Conservation (phyloP, 768 basidiomycete genomes). For the Coprinellus micaceus region DNA sequence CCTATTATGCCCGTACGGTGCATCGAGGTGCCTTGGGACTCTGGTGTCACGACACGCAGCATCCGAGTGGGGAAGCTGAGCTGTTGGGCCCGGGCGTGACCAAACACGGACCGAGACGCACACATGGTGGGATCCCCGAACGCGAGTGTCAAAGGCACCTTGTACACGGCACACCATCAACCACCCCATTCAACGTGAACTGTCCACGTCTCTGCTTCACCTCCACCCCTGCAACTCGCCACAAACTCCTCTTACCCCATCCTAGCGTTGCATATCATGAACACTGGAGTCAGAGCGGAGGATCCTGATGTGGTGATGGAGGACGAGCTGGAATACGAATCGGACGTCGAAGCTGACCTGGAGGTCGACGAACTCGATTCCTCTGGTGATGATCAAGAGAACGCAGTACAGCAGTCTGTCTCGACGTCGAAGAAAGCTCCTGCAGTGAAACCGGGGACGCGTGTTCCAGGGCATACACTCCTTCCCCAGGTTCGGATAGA, state of each 20-base stretch:
- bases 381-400: constrained; percentile 33
- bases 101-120: constrained; percentile 3
- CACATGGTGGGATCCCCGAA: background rate
- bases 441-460: constrained; percentile 29
- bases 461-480: constrained; percentile 61
- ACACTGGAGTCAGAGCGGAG: constrained; percentile 7
- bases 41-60: too few relatives aligned
- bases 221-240: background rate
- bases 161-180: background rate
- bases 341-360: constrained; percentile 57
- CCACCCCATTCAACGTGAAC: background rate
- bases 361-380: constrained; percentile 68
- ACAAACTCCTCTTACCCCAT: background rate
- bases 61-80: too few relatives aligned
- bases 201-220: background rate
- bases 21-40: too few relatives aligned
- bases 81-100: constrained; percentile 9
- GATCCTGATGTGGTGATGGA: constrained; percentile 10
- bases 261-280: constrained; percentile 5
- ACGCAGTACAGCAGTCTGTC: constrained; percentile 15
- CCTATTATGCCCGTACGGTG: too few relatives aligned
- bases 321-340: constrained; percentile 29
- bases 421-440: constrained; percentile 21
- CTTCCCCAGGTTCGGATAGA: constrained; percentile 67
- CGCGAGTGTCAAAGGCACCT: background rate